These are phyloP conservation scores for Ajuga reptans DNA, from an alignment of 305 asterid genomes.

Conservation along the genomic window DNA sequence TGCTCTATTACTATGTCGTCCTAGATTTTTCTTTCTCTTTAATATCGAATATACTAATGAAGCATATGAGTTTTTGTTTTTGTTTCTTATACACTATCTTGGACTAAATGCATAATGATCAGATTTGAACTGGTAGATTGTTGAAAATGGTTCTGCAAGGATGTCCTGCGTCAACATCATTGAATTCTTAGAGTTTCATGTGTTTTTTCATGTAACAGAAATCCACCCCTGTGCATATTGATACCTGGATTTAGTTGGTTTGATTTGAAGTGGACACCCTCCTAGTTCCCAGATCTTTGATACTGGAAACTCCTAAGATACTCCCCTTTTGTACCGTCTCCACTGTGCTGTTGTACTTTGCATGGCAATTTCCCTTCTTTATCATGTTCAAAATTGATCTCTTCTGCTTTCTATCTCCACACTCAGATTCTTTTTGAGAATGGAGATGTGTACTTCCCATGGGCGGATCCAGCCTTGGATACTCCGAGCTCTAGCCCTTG, in stretches of 20 bases:
- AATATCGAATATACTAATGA: not conserved
- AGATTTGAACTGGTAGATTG: not conserved
- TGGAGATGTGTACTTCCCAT: not conserved
- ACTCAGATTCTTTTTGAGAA: not conserved
- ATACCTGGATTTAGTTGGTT: no score
- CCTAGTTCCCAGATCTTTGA: not conserved
- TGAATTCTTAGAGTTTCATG: not conserved
- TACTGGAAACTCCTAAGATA: not conserved
- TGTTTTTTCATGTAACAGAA: not conserved
- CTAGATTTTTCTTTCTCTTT: constrained; percentile 2
- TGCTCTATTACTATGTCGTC: not conserved
- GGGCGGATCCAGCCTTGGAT: no score
- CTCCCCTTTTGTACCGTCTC: not conserved
- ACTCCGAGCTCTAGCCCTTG: no score
- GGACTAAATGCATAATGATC: not conserved
- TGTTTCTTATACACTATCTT: not conserved
- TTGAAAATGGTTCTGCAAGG: not conserved
- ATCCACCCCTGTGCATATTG: not conserved
- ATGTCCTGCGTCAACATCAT: not conserved
- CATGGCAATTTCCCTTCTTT: not conserved
- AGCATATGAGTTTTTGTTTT: constrained; percentile 7
- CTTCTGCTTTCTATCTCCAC: not conserved
- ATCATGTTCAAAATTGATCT: not conserved
- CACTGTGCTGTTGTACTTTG: not conserved
- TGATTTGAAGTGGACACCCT: not conserved